Evolutionary conservation across 2,329 filamentous ascomycete genomes (phyloP).

Genomic region (Teratosphaeria destructans): DNA sequence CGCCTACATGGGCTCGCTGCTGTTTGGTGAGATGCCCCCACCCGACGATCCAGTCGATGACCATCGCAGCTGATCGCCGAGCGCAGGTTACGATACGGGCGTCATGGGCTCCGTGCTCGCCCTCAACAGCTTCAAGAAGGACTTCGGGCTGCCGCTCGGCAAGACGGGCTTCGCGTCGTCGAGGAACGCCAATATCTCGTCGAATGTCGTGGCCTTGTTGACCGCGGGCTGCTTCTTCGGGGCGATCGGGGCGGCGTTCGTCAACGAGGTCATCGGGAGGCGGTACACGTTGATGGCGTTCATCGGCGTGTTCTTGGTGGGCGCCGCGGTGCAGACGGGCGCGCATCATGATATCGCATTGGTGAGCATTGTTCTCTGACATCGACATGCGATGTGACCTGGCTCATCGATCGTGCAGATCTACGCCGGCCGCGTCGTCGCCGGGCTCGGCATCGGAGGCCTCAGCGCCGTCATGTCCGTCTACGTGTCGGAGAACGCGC

Average conservation of each 20-base stretch:
- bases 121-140: slow-evolving; percentile 45
- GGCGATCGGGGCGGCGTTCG: slow-evolving; percentile 46
- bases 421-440: slow-evolving; percentile 54
- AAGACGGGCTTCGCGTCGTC: slow-evolving; percentile 41
- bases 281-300: slow-evolving; percentile 45
- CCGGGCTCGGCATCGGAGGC: slow-evolving; percentile 42
- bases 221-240: slow-evolving; percentile 60
- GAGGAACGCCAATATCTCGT: slow-evolving; percentile 41
- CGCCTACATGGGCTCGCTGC: slow-evolving; percentile 34
- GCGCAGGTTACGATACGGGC: slow-evolving; percentile 42
- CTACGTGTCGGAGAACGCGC: slow-evolving; percentile 50
- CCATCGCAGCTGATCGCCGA: not conserved
- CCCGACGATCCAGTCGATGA: not conserved
- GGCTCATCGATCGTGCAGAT: slow-evolving; percentile 28
- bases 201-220: slow-evolving; percentile 59
- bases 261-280: slow-evolving; percentile 47
- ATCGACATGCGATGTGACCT: too few relatives aligned
- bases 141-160: slow-evolving; percentile 23
- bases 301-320: slow-evolving; percentile 48
- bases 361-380: not conserved
- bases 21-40: slow-evolving; percentile 24
- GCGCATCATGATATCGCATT: slow-evolving; percentile 47
- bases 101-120: slow-evolving; percentile 57
- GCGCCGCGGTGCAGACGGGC: slow-evolving; percentile 53
- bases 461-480: slow-evolving; percentile 48